Evolutionary conservation across 208 protist genomes (phyloP), one percentile per base, ranked within the genome.

Genomic region (Borovskyia barvae): DNA sequence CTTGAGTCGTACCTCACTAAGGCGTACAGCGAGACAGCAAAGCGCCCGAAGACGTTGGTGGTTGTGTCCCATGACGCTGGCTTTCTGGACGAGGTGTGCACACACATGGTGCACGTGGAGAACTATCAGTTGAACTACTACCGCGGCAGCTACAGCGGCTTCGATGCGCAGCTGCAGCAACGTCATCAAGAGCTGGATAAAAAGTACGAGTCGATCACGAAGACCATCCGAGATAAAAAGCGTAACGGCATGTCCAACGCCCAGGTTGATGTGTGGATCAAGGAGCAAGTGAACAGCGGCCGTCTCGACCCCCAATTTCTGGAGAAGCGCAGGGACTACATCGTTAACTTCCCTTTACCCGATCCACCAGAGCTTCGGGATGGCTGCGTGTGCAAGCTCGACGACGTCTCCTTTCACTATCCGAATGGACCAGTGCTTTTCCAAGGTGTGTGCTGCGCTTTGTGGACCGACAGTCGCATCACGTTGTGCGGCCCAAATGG

Each of bases 41-140:
- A 83, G 54, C 83, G 88, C 9, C 86, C 87, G 20, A 96, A 96
- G 73, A 92, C 77, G 32, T 67, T 99, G 3, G 66, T 99, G 22
- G 85, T 99, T 24, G 97, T 99, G 22, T 98, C 94, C 33, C 98
- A 99, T 80, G 95, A 98, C 68, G 90, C 93, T 19, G 81, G 89
- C 45, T 99, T 99, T 63, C 72, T 99, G 22, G 94, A 98, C 69
- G 69, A 78, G 36, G 96, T 99, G 14, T 97, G 90, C 72, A 97
- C 85, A 46, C 78, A 98, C 81, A 97, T 97, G 65, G 78, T 97
- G 25, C 85, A 97, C 73, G 82, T 98, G 30, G 80, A 95, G 56
- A 85, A 89, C 64, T 75, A 90, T 69, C 80, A 89, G 60, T 85
- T 98, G 8, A 85, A 80, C 49, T 95, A 93, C 66, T 97, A 94